Evolutionary conservation across 805 yeast species (phyloP).

Genomic region (Candida tallmaniae): DNA sequence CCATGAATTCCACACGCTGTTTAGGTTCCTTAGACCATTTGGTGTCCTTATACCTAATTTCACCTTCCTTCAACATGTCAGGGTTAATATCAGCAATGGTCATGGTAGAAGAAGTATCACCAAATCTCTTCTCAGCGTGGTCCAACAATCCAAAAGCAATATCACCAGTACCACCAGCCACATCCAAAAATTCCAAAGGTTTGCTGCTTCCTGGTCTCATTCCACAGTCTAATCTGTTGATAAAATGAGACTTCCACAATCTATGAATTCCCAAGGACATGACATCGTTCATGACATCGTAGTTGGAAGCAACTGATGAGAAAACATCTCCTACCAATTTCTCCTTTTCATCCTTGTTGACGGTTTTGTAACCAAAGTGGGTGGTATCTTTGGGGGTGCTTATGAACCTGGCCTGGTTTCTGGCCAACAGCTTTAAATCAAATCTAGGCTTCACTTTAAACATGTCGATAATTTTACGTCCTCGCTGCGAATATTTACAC

Average conservation of each 20-base stretch:
- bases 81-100: constrained; percentile 92
- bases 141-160: constrained; percentile 93
- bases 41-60: constrained; percentile 59
- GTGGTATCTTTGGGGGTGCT: constrained; percentile 47
- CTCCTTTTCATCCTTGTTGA: constrained; percentile 76
- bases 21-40: constrained; percentile 50
- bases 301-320: constrained; percentile 89
- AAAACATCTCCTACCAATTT: constrained; percentile 81
- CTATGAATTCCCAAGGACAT: constrained; percentile 96
- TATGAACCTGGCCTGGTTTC: neutral
- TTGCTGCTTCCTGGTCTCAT: constrained; percentile 74
- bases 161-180: constrained; percentile 99
- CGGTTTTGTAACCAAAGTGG: constrained; percentile 88
- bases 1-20: constrained; percentile 71
- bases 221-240: constrained; percentile 86
- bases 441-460: neutral
- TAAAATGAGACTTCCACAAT: constrained; percentile 90
- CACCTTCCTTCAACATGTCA: constrained; percentile 94
- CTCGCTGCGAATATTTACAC: too few relatives aligned
- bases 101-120: constrained; percentile 75
- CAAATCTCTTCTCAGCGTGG: constrained; percentile 76
- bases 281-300: constrained; percentile 96
- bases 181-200: constrained; percentile 87
- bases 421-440: neutral
- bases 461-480: neutral